Evolutionary conservation across 2,329 filamentous ascomycete species (phyloP), one percentile per base, ranked within the genome.

Genomic region (Thyridium curvatum): DNA sequence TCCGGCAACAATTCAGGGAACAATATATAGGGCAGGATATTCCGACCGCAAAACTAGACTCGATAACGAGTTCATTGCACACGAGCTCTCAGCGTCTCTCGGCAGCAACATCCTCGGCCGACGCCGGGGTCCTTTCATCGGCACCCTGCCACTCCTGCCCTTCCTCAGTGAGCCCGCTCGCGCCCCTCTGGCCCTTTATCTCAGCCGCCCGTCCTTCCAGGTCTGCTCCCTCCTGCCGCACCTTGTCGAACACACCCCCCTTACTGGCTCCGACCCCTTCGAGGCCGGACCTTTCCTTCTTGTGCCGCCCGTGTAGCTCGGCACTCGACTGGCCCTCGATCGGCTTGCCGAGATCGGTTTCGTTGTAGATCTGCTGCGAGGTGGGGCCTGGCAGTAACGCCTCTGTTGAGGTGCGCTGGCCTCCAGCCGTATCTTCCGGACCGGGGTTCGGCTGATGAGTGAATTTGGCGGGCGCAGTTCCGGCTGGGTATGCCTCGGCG

Each of bases 401-500:
- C 2, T 55, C 50, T 1, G 65, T 61, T 12, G 49, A 49, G 5
- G 59, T 57, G 16, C 47, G 41, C 8, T 46, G 44, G 4, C 28
- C 35, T 12, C 30, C 43, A 43, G 38, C 43, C 36, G 30, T 33
- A 18, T 50, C 42, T 32, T 66, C 61, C 26, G 46, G 44, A 13
- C 51, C 43, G 1, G 64, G 50, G 35, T 65, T 58, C 10, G 71
- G 67, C 31, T 58, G 47, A 53, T 62, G 68, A 9, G 58, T 62
- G 39, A 56, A 36, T 37, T 65, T 54, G 12, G 43, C 43, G 3
- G 84, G 84, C 0, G 84, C 83, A 4, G 76, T 74, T 42, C 84
- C 84, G 0, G 81, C 61, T 1, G 79, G 70, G 29, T 79, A 61
- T 1, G 69, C 71, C 55, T 87, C 48, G 17, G 76, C 72, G 50